Conservation (phyloP, 1,284 basidiomycete genomes). For the Ganoderma lingzhi region DNA sequence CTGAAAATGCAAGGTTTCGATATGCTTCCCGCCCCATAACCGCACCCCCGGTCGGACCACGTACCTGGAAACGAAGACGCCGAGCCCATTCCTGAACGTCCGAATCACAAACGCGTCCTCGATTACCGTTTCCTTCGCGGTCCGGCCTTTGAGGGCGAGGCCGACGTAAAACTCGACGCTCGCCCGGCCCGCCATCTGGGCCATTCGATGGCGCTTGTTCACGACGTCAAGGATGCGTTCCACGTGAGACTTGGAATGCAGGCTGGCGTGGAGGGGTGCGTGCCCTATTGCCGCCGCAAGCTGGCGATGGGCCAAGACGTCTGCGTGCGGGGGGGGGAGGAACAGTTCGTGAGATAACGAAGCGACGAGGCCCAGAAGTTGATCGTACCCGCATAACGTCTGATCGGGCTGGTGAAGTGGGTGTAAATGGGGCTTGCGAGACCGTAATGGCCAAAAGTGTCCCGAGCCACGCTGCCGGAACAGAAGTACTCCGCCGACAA, state of each 20-base stretch:
- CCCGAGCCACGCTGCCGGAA: conserved; percentile 91
- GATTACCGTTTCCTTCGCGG: conserved; percentile 58
- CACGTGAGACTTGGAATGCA: conserved; percentile 91
- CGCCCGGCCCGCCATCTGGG: conserved; percentile 96
- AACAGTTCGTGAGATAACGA: conserved; percentile 28
- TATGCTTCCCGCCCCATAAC: conserved; percentile 24
- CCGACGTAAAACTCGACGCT: conserved; percentile 99
- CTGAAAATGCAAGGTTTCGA: conserved; percentile 49
- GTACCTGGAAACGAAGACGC: conserved; percentile 95
- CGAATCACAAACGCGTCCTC: conserved; percentile 97
- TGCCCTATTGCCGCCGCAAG: conserved; percentile 92
- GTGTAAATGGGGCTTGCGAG: conserved; percentile 97
- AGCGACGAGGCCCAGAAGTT: conserved; percentile 37
- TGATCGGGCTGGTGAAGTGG: conserved; percentile 96
- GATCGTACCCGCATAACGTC: conserved; percentile 87
- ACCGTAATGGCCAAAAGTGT: conserved; percentile 97
- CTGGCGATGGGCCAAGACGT: conserved; percentile 96
- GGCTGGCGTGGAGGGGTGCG: conserved; percentile 81
- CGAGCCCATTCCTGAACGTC: conserved; percentile 93
- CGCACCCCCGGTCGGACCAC: conserved; percentile 42
- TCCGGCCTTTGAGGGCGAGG: conserved; percentile 83
- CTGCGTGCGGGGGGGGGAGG: conserved; percentile 43
- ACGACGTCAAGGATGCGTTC: conserved; percentile 90
- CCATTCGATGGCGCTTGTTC: conserved; percentile 93
- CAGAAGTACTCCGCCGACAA: conserved; percentile 98